Evolutionary conservation across 2,329 filamentous ascomycete genomes (phyloP), one percentile per base, ranked within the genome.

Genomic region (Dactylonectria macrodidyma): DNA sequence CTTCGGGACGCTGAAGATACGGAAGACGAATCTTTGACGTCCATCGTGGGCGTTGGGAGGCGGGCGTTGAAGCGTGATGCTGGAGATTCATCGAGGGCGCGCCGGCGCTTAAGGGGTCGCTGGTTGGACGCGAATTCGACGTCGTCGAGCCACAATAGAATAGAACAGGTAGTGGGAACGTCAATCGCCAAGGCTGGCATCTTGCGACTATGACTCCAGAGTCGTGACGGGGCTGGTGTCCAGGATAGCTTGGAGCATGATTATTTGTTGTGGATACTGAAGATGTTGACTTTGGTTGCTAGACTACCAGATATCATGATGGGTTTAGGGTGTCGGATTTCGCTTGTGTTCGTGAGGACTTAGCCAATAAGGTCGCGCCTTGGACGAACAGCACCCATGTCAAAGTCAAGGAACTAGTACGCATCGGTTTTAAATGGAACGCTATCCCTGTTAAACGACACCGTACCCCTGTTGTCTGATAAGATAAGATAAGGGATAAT

Each of bases 331-430:
- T 30, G 26, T 30, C 51, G 51, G 51, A n/a, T 55, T 36, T 55
- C 51, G n/a, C 51, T 55, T 55, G 50, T 54, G 50, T 54, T 33
- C 50, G 30, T 7, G 22, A 7, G 12, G 30, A 34, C 50, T 54
- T 24, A 54, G 50, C 30, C 50, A 54, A 54, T 54, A 30, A 54
- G 30, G 30, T 54, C 50, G n/a, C 50, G 50, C 33, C 50, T 54
- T 12, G 50, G 50, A 34, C 16, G 50, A 54, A 54, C 24, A 34
- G 50, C 14, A 41, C 36, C 36, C 36, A 14, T 41, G 36, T 41
- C 46, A 22, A 22, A 3, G 22, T 48, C 46, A 4, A 48, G 46
- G 46, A 19, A 48, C 46, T 48, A 48, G 46, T 48, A 48, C 46
- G 22, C 22, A 48, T 48, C 46, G 46, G 46, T 48, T 48, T 48